Percentiles rank a stretch among this genome's conserved stretches.
Evolutionary conservation across 208 protist species (phyloP).

Genomic region (Willaertia magna): DNA sequence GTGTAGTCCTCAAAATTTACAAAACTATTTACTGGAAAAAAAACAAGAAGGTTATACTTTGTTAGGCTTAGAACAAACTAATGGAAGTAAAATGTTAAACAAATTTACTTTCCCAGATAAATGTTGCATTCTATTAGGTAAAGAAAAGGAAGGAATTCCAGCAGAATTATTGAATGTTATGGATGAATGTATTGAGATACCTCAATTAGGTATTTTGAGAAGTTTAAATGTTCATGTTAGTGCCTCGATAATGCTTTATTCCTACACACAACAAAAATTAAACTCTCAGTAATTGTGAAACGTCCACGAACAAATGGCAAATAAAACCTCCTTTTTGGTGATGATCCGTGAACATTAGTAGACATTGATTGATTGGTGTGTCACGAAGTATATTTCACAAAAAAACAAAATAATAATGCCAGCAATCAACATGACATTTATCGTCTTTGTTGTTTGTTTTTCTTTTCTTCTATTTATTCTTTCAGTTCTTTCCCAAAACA

Average conservation of each 20-base stretch:
- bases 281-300: too few species aligned
- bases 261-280: slow-evolving; percentile 72
- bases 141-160: slow-evolving; percentile 69
- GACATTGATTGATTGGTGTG: too few species aligned
- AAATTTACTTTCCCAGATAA: slow-evolving; percentile 49
- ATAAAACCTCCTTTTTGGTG: too few species aligned
- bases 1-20: slow-evolving; percentile 41
- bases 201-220: slow-evolving; percentile 66
- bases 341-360: too few species aligned
- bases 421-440: too few species aligned
- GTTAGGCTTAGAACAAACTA: slow-evolving; percentile 71
- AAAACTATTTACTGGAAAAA: slow-evolving; percentile 43
- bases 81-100: slow-evolving; percentile 52
- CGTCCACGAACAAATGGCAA: too few species aligned
- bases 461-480: too few species aligned
- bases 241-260: slow-evolving; percentile 66
- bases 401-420: too few species aligned
- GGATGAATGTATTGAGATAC: slow-evolving; percentile 72
- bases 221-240: slow-evolving; percentile 78
- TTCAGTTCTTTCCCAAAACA: too few species aligned
- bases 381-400: too few species aligned
- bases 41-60: slow-evolving; percentile 59
- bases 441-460: too few species aligned
- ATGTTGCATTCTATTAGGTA: slow-evolving; percentile 56
- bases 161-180: slow-evolving; percentile 51